Conservation (phyloP, 1,139 yeast genomes). For the Suhomyces ambrosiae region DNA sequence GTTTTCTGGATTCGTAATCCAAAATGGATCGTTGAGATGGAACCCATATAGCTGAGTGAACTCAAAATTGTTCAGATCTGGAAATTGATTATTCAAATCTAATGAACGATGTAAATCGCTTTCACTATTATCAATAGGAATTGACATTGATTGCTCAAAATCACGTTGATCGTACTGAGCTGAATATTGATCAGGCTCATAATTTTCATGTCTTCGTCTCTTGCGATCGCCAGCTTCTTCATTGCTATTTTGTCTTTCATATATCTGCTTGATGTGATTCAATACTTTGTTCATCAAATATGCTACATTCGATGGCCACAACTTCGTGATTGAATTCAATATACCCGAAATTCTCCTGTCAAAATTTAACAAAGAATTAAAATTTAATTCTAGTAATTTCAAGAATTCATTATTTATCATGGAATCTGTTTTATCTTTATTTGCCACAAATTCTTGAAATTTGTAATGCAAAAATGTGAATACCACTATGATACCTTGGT, state of each 20-base stretch:
- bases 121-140: not conserved
- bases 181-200: slow-evolving; percentile 2
- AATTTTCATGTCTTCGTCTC: slow-evolving; percentile 8
- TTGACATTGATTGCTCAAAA: slow-evolving; percentile 4
- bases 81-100: slow-evolving; percentile 3
- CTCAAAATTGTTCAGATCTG: slow-evolving; percentile 8
- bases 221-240: slow-evolving; percentile 5
- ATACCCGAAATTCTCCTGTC: slow-evolving; percentile 27
- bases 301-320: slow-evolving; percentile 44
- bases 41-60: slow-evolving; percentile 26
- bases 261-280: slow-evolving; percentile 32
- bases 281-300: slow-evolving; percentile 37
- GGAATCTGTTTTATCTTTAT: slow-evolving; percentile 15
- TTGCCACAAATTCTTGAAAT: slow-evolving; percentile 36
- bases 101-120: slow-evolving; percentile 3
- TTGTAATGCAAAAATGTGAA: slow-evolving; percentile 51
- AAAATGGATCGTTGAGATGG: slow-evolving; percentile 44
- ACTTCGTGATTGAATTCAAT: slow-evolving; percentile 24
- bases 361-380: slow-evolving; percentile 27
- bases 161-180: slow-evolving; percentile 1
- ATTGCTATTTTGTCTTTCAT: slow-evolving; percentile 23
- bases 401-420: slow-evolving; percentile 26
- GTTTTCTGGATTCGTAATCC: slow-evolving; percentile 47
- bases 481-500: slow-evolving; percentile 54
- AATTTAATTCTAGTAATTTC: slow-evolving; percentile 26